Evolutionary conservation across 495 filamentous ascomycete genomes (phyloP).

Genomic region (Penicillium cinerascens): DNA sequence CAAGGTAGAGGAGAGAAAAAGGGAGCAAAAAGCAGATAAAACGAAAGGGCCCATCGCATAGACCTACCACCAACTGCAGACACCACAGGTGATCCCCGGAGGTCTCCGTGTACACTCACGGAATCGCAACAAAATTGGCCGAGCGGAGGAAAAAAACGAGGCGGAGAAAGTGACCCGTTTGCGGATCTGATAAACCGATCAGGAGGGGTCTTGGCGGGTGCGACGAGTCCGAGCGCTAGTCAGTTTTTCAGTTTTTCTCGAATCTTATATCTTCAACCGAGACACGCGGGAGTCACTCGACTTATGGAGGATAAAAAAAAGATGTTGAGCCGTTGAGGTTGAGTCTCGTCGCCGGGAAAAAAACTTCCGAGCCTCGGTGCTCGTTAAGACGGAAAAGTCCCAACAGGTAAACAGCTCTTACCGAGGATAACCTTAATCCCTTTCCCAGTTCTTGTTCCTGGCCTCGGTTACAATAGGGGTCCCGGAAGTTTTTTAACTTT

Average conservation of each 20-base stretch:
- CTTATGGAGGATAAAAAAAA: not conserved
- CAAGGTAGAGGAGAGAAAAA: not conserved
- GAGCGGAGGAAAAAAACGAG: constrained; percentile 10
- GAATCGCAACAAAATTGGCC: not conserved
- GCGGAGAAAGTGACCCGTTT: constrained; percentile 19
- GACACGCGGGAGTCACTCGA: not conserved
- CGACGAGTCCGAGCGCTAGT: not conserved
- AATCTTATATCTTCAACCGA: not conserved
- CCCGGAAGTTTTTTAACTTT: not conserved
- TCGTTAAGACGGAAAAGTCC: constrained; percentile 5
- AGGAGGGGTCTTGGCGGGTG: constrained; percentile 8
- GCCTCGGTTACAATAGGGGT: not conserved
- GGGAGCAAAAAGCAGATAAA: not conserved
- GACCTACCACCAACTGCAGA: constrained; percentile 2
- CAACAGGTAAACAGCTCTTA: constrained; percentile 14
- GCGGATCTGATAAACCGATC: constrained; percentile 22
- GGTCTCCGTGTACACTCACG: constrained; percentile 1
- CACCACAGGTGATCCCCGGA: not conserved
- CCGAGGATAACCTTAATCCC: constrained; percentile 20
- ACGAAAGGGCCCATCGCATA: constrained; percentile 2
- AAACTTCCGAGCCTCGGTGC: constrained; percentile 18
- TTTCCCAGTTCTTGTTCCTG: not conserved
- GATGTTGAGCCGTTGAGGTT: constrained; percentile 14
- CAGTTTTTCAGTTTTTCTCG: no score
- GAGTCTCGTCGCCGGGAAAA: constrained; percentile 6